Percentiles rank a stretch among this genome's conserved stretches.
Conservation (phyloP, 495 filamentous ascomycete species). For the Thozetella sp. region DNA sequence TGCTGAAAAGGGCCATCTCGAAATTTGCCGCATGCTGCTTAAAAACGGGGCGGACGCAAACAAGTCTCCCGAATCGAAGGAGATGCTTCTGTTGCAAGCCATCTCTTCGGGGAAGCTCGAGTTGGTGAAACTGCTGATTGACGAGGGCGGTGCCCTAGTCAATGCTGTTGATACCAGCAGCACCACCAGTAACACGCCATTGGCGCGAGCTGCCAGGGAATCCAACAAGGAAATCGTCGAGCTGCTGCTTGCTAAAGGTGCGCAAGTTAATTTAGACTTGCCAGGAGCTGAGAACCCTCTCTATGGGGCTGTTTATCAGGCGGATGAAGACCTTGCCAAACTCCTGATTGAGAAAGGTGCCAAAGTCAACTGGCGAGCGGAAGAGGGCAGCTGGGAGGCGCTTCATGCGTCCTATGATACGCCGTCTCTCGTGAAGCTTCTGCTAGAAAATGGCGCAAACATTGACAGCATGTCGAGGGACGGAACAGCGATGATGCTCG, state of each 20-base stretch:
- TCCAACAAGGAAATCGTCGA: slow-evolving; percentile 6
- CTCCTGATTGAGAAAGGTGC: slow-evolving; percentile 5
- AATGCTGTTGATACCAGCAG: slow-evolving; percentile 1
- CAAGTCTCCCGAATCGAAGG: background rate
- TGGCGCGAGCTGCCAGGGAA: slow-evolving; percentile 4
- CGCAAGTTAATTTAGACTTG: background rate
- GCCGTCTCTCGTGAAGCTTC: background rate
- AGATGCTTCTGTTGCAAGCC: slow-evolving; percentile 10
- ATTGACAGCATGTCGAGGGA: background rate
- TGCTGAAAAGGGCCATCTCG: slow-evolving; percentile 2
- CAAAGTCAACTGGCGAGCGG: slow-evolving; percentile 15
- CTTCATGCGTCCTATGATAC: slow-evolving; percentile 11
- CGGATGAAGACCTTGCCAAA: background rate
- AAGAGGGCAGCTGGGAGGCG: slow-evolving; percentile 11
- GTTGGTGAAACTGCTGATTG: slow-evolving; percentile 13
- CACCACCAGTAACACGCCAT: slow-evolving; percentile 9
- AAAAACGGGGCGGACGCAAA: slow-evolving; percentile 10
- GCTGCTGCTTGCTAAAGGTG: slow-evolving; percentile 1
- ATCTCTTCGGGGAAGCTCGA: slow-evolving; percentile 4
- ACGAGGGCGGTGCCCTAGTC: slow-evolving; percentile 13
- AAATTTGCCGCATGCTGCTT: slow-evolving; percentile 11
- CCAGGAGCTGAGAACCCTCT: background rate
- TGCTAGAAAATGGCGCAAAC: slow-evolving; percentile 10
- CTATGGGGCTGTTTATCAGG: background rate
- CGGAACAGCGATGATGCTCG: slow-evolving; percentile 11